Percentiles rank a stretch among this genome's conserved stretches.
Evolutionary conservation across 306 rosid species (phyloP).

Genomic region (Cicer pinnatifidum): DNA sequence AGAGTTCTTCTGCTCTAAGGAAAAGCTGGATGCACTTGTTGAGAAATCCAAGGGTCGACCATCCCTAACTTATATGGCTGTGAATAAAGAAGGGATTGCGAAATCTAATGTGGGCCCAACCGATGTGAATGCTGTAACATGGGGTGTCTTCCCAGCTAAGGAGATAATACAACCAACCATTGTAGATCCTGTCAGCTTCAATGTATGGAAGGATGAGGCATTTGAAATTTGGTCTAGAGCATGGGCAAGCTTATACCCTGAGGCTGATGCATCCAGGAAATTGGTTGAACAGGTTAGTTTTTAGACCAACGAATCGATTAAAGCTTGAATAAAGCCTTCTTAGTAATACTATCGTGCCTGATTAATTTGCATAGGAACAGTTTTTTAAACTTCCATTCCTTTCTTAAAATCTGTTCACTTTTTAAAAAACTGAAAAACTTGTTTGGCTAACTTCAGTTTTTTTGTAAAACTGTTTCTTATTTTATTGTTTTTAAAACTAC

Average conservation of each 20-base stretch:
- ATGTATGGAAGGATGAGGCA: conserved; percentile 94
- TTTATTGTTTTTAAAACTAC: neutral
- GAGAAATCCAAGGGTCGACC: conserved; percentile 69
- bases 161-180: conserved; percentile 96
- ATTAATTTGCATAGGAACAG: neutral
- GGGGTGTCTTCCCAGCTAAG: conserved; percentile 97
- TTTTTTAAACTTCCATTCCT: neutral
- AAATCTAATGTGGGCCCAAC: conserved; percentile 69
- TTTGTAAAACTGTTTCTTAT: neutral
- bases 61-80: conserved; percentile 83
- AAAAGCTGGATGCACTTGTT: conserved; percentile 68
- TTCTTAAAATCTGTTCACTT: neutral
- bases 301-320: neutral
- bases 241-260: conserved; percentile 81
- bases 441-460: neutral
- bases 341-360: neutral
- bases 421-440: neutral
- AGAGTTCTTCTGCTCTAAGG: conserved; percentile 94
- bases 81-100: conserved; percentile 77
- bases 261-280: conserved; percentile 75
- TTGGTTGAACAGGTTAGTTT: conserved; percentile 83
- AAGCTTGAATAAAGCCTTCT: conserved; percentile 4
- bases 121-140: conserved; percentile 92
- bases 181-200: conserved; percentile 88
- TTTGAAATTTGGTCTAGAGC: conserved; percentile 92